These are phyloP conservation scores for Xerocomellus amylosporus DNA, from an alignment of 768 basidiomycete species.

Conservation along the genomic window DNA sequence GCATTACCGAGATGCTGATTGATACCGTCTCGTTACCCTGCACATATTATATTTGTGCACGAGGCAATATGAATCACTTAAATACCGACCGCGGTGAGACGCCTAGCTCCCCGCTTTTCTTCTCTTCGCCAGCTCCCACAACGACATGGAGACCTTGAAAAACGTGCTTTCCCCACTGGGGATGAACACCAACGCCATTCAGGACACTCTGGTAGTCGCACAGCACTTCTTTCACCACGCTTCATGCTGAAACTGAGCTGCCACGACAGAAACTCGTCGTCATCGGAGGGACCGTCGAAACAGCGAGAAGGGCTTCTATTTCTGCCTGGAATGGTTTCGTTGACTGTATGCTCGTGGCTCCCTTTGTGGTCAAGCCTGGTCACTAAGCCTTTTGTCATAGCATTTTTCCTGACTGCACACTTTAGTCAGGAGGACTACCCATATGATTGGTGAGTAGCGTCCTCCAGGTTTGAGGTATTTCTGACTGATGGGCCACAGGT, in stretches of 20 bases:
- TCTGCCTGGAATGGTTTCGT: constrained; percentile 90
- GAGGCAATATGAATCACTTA: constrained; percentile 36
- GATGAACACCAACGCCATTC: constrained; percentile 64
- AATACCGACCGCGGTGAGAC: constrained; percentile 36
- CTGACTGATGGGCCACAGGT: constrained; percentile 41
- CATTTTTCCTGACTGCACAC: constrained; percentile 87
- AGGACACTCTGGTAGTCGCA: constrained; percentile 69
- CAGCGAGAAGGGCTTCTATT: constrained; percentile 73
- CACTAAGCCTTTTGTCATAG: constrained; percentile 35
- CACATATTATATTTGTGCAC: constrained; percentile 27
- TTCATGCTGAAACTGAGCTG: neutral
- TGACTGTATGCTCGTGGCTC: constrained; percentile 52
- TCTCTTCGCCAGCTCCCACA: constrained; percentile 33
- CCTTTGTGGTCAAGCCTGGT: neutral
- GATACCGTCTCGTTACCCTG: constrained; percentile 33
- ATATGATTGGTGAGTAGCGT: constrained; percentile 65
- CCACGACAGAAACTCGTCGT: constrained; percentile 75
- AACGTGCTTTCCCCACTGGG: constrained; percentile 68
- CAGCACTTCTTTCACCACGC: neutral
- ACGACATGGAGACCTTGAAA: constrained; percentile 66
- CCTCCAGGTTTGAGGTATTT: neutral
- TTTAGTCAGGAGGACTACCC: constrained; percentile 87
- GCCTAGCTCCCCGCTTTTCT: constrained; percentile 30
- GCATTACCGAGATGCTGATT: constrained; percentile 33
- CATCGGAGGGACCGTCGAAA: constrained; percentile 86